Base-by-base conservation (phyloP, 805 yeast genomes). In the Wickerhamiella azymoides region DNA sequence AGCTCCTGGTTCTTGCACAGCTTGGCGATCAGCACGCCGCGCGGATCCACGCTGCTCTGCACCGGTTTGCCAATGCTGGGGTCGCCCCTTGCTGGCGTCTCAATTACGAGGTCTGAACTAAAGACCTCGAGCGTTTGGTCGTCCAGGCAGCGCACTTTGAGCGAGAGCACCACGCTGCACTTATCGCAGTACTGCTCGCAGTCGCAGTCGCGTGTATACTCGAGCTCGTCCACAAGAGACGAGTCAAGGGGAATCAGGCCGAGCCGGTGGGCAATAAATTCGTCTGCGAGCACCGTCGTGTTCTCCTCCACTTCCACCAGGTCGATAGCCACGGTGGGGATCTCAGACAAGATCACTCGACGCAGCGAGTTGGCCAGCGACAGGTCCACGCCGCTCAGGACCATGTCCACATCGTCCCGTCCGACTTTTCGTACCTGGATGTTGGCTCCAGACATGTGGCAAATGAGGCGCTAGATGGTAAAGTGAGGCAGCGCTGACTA, bases 101-200 rank as follows among this genome's bases (percentile, higher is more conserved):
- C 63, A 58, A 76, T 71, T 24, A 66, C 66, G 57, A 82, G 65
- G 62, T 92, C 97, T 52, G 84, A 73, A 9, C 97, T 81, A 62
- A 86, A 92, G 10, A 92, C 88, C 54, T 80, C 84, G 75, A 85
- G 82, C 10, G 94, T 84, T 39, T 80, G 77, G 57, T 85, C 96
- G 38, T 83, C 71, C 51, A 84, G 89, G 62, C 96, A 89, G 52
- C 77, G 71, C n/a, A 96, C 98, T 47, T 84, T 79, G 52, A 92
- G 67, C 48, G 80, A 79, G 47, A 92, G 71, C 52, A 80, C 84
- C 19, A 92, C 97, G 3, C 94, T 80, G 67, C 99, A 92, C 63
- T 82, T 80, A 49, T 85, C 88, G 66, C 99, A 92, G 67, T 92
- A 89, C 60, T 88, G 93, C 62, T 92, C 98, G 69, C 99, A 92